A percentile compares a stretch with the other conserved stretches of the same genome.
phyloP scores from a whole-genome alignment of 202 grass and related monocot species.

The Panicum virgatum region DNA sequence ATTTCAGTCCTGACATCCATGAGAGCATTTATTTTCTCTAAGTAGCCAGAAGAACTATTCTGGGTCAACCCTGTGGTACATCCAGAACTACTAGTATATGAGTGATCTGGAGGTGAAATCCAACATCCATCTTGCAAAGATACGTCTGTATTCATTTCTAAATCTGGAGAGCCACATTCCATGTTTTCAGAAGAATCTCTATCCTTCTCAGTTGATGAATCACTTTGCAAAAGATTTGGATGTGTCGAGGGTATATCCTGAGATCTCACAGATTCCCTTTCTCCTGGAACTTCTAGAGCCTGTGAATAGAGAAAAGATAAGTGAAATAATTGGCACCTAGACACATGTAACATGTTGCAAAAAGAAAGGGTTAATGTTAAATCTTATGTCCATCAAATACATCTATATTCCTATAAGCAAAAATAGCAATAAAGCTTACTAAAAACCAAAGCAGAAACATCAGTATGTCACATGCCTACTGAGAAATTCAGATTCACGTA shows the following conservation, averaged over 20 bases:
- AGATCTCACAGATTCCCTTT: constrained; percentile 72
- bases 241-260: constrained; percentile 74
- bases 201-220: constrained; percentile 63
- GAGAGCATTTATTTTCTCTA: constrained; percentile 40
- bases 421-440: not conserved
- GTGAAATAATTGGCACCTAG: constrained; percentile 36
- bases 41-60: constrained; percentile 49
- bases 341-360: constrained; percentile 23
- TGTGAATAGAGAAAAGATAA: constrained; percentile 36
- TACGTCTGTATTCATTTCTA: constrained; percentile 35
- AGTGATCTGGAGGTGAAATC: constrained; percentile 87
- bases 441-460: not conserved
- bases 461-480: not conserved
- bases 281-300: constrained; percentile 94
- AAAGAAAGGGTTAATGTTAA: constrained; percentile 12
- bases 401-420: constrained; percentile 13
- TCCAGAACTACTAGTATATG: constrained; percentile 76
- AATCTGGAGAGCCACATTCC: constrained; percentile 50
- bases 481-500: not conserved
- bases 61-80: constrained; percentile 55
- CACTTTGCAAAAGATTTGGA: constrained; percentile 63
- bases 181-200: constrained; percentile 52
- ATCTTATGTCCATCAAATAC: not conserved
- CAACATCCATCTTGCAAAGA: constrained; percentile 80
- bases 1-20: constrained; percentile 23